These are phyloP conservation scores for Colletotrichum echinochloae DNA, from an alignment of 2,329 filamentous ascomycete species.

Conservation along the genomic window DNA sequence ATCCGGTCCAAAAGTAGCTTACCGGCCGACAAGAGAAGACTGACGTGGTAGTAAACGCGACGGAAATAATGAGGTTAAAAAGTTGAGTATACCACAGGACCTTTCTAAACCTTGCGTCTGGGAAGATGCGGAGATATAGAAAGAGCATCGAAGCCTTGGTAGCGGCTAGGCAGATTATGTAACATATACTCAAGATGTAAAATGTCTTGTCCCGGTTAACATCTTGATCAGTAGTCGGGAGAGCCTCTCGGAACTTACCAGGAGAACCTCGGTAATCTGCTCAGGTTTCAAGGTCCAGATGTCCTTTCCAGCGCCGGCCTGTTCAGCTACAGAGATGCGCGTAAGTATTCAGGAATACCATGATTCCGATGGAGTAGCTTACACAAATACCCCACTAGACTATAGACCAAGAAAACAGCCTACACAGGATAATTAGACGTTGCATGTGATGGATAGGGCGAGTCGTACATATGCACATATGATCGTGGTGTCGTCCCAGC, in stretches of 20 bases:
- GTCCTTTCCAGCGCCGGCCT: not conserved
- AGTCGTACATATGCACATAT: not conserved
- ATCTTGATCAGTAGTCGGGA: not conserved
- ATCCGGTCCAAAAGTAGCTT: slow-evolving; percentile 6
- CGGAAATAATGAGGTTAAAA: not conserved
- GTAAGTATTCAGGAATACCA: not conserved
- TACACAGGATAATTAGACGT: not conserved
- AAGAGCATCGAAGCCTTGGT: slow-evolving; percentile 1
- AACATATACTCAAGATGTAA: not conserved
- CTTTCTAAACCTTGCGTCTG: not conserved
- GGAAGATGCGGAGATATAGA: slow-evolving; percentile 2
- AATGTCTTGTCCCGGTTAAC: not conserved
- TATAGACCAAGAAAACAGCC: not conserved
- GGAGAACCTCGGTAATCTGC: not conserved
- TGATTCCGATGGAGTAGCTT: not conserved
- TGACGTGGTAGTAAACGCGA: not conserved
- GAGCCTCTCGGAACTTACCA: not conserved
- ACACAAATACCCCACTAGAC: not conserved
- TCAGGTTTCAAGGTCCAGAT: not conserved
- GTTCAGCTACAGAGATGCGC: not conserved
- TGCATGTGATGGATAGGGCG: not conserved
- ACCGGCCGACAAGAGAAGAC: slow-evolving; percentile 2
- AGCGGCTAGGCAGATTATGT: not conserved
- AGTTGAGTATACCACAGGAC: not conserved
- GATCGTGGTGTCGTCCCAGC: not conserved